These are phyloP conservation scores for Torrubiella hemipterigena DNA, from an alignment of 2,329 filamentous ascomycete genomes.

Conservation along the genomic window DNA sequence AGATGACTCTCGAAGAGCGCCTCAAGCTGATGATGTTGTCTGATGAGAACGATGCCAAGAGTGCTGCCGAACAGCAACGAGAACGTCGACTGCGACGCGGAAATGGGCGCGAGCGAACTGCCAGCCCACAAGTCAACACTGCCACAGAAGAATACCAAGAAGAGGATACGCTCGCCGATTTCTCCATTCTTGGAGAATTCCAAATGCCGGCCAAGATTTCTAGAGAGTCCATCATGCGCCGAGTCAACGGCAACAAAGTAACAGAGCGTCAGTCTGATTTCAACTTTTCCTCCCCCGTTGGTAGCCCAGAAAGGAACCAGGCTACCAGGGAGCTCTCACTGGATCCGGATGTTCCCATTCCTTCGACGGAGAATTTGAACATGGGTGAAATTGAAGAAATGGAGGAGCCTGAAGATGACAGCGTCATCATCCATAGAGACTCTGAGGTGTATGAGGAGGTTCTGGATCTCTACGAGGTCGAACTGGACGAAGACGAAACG, in stretches of 20 bases:
- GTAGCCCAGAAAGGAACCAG: slow-evolving; percentile 45
- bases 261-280: slow-evolving; percentile 50
- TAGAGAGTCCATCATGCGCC: slow-evolving; percentile 82
- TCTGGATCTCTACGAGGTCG: slow-evolving; percentile 52
- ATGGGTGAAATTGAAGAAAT: slow-evolving; percentile 39
- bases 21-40: slow-evolving; percentile 83
- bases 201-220: slow-evolving; percentile 70
- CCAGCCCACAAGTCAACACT: slow-evolving; percentile 27
- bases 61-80: slow-evolving; percentile 52
- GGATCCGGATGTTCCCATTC: slow-evolving; percentile 84
- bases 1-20: slow-evolving; percentile 77
- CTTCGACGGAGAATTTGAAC: slow-evolving; percentile 65
- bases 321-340: slow-evolving; percentile 46
- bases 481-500: slow-evolving; percentile 25
- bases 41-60: slow-evolving; percentile 45
- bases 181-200: slow-evolving; percentile 49
- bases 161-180: slow-evolving; percentile 48
- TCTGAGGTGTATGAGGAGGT: slow-evolving; percentile 49
- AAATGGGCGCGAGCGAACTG: slow-evolving; percentile 36
- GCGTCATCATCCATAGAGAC: slow-evolving; percentile 57
- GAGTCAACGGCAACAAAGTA: slow-evolving; percentile 57
- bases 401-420: slow-evolving; percentile 40
- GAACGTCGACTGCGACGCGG: slow-evolving; percentile 58
- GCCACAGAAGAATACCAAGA: slow-evolving; percentile 30
- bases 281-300: slow-evolving; percentile 50